These are phyloP conservation scores for Metschnikowia hibisci DNA, from an alignment of 805 yeast species.

Conservation along the genomic window DNA sequence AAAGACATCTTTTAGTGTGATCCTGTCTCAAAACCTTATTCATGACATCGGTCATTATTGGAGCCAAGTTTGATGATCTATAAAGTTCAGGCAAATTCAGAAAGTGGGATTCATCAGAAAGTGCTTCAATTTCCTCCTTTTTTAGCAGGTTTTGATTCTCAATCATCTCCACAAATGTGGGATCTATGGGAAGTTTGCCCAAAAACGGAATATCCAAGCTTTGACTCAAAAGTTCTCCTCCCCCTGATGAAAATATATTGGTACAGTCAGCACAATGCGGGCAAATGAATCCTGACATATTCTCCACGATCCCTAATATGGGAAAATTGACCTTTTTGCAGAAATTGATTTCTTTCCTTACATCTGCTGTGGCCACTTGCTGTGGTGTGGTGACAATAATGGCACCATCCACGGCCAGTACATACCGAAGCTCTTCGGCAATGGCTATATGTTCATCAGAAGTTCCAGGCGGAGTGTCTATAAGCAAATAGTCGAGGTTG, in stretches of 20 bases:
- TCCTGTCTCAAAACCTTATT: slow-evolving; percentile 29
- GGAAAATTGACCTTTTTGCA: slow-evolving; percentile 80
- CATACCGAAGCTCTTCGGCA: slow-evolving; percentile 79
- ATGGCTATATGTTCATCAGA: slow-evolving; percentile 97
- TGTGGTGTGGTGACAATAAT: slow-evolving; percentile 97
- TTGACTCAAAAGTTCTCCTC: slow-evolving; percentile 72
- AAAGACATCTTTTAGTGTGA: too few species aligned
- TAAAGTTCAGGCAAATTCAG: slow-evolving; percentile 30
- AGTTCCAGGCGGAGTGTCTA: slow-evolving; percentile 99
- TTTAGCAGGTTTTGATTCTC: slow-evolving; percentile 51
- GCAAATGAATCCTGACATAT: slow-evolving; percentile 95
- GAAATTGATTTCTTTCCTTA: slow-evolving; percentile 87
- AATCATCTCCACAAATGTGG: slow-evolving; percentile 81
- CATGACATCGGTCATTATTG: slow-evolving; percentile 34
- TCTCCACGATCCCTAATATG: slow-evolving; percentile 85
- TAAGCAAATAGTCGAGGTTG: slow-evolving; percentile 67
- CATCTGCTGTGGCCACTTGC: slow-evolving; percentile 88
- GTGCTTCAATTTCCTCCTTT: slow-evolving; percentile 6
- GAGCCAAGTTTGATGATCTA: slow-evolving; percentile 32
- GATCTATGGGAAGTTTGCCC: slow-evolving; percentile 92
- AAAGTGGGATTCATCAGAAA: background rate
- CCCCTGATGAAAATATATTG: slow-evolving; percentile 88
- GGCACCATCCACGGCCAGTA: slow-evolving; percentile 78
- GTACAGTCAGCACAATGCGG: slow-evolving; percentile 93
- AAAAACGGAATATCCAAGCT: slow-evolving; percentile 61